Evolutionary conservation across 768 basidiomycete species (phyloP), one percentile per base, ranked within the genome.

Genomic region (Collybiopsis confluens): DNA sequence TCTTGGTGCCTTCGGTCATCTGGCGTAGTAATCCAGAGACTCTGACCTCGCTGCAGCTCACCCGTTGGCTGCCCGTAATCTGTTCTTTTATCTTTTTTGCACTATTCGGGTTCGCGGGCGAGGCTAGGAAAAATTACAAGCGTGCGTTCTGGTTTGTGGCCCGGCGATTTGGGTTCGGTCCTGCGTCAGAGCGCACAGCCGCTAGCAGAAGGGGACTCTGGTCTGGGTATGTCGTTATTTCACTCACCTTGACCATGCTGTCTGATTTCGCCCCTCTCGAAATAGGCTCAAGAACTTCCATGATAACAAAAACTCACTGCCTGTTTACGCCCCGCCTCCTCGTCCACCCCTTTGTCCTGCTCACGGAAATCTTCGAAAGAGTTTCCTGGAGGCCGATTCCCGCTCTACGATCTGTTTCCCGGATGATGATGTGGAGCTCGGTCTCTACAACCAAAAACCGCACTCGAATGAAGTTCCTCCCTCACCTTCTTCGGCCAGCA

Each of bases 71-170:
- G 0, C 55, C 57, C 1, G 63, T 74, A 18, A 8, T 69, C 45
- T 70, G 66, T 43, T 66, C 73, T 10, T 63, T 75, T 42, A 0
- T 68, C 4, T 70, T 76, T 62, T 79, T 76, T 59, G 59, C 45
- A 0, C 74, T 78, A 66, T 78, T 79, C 47, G 77, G 76, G 11
- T 70, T 77, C 52, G 69, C 71, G 1, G 70, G 65, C 45, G 73
- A 74, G 58, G 72, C 66, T 1, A 46, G 10, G 16, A 38, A 42
- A 16, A 27, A 54, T 18, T 58, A 58, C 27, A n/a, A 24, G 13
- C 33, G 21, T 18, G 48, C 36, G 10, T 50, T 50, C 21, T 50
- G 30, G 48, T 50, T 35, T 18, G 1, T 38, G 9, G 48, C 10
- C 18, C 15, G 11, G 13, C 48, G 33, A 8, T n/a, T 50, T 2